Base-by-base conservation (phyloP, 1,139 yeast genomes). In the Saccharomyces hybrid region DNA sequence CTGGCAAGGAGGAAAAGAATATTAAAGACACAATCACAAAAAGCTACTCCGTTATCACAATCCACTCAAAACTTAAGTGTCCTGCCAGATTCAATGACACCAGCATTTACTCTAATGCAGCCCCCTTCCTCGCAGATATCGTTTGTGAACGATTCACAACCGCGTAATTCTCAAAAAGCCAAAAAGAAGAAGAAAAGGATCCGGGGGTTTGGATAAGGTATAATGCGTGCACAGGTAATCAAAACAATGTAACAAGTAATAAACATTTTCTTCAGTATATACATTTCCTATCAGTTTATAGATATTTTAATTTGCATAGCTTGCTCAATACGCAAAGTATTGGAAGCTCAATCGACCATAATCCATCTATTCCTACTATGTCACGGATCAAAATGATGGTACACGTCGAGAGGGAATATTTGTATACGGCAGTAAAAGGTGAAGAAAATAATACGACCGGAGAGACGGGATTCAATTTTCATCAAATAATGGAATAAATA, bases 131-230 rank as follows among this genome's bases (percentile, higher is more conserved):
- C 53, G 11, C 53, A 51, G 27, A 38, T 38, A 38, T 38, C 44
- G 5, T 38, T 38, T 20, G 26, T 38, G 25, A 38, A 20, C 9
- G 44, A 38, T 38, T 38, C 44, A 5, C 44, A 38, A 20, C 2
- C 44, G 20, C 44, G 44, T 38, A 38, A 20, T 20, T 28, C 47
- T 9, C 53, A 51, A 42, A 47, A 9, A 34, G 26, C 42, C 13
- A 51, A 47, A 28, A 49, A 50, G 16, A 51, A 51, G 47, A 51
- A 51, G 42, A 44, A 48, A 4, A 51, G 49, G 16, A 31, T 51
- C 8, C 46, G 53, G 5, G 53, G 53, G 8, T 51, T 51, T 47
- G 53, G 53, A 28, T 51, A 51, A 5, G 25, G 32, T 29, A 13
- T 29, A 32, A 28, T 9, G 13, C 8, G 42, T 34, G 11, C 42